Evolutionary conservation across 1,284 basidiomycete genomes (phyloP).

Genomic region (Quambalaria eucalypti): DNA sequence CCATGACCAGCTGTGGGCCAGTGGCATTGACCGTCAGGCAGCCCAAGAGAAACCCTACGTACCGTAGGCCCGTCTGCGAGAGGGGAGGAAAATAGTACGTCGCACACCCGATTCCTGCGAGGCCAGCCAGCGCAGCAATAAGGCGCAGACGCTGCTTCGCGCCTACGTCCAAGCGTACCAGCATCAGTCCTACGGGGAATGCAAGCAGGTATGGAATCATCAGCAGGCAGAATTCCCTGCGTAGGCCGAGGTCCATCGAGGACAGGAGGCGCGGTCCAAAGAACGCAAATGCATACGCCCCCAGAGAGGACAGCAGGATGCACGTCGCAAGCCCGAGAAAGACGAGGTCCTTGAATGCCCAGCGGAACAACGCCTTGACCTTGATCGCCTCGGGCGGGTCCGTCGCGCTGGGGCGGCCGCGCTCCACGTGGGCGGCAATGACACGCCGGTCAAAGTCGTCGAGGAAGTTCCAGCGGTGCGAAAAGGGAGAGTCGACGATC

Average conservation of each 20-base stretch:
- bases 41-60: not conserved
- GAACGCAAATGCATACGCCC: slow-evolving; percentile 32
- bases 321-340: slow-evolving; percentile 50
- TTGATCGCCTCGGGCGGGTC: slow-evolving; percentile 46
- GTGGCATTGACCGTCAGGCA: not conserved
- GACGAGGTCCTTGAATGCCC: slow-evolving; percentile 48
- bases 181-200: not conserved
- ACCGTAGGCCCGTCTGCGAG: not conserved
- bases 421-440: slow-evolving; percentile 48
- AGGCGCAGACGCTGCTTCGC: not conserved
- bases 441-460: slow-evolving; percentile 46
- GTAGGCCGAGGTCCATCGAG: slow-evolving; percentile 44
- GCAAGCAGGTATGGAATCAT: not conserved
- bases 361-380: slow-evolving; percentile 41
- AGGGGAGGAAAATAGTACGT: not conserved
- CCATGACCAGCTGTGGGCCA: not conserved
- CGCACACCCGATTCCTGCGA: too few relatives aligned
- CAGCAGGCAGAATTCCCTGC: too few relatives aligned
- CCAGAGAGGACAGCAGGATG: slow-evolving; percentile 41
- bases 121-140: not conserved
- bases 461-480: slow-evolving; percentile 50
- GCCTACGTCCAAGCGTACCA: not conserved
- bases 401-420: slow-evolving; percentile 49
- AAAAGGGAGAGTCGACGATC: slow-evolving; percentile 48
- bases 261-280: slow-evolving; percentile 50